Evolutionary conservation across 345 rosid genomes (phyloP).

Genomic region (Adansonia digitata): DNA sequence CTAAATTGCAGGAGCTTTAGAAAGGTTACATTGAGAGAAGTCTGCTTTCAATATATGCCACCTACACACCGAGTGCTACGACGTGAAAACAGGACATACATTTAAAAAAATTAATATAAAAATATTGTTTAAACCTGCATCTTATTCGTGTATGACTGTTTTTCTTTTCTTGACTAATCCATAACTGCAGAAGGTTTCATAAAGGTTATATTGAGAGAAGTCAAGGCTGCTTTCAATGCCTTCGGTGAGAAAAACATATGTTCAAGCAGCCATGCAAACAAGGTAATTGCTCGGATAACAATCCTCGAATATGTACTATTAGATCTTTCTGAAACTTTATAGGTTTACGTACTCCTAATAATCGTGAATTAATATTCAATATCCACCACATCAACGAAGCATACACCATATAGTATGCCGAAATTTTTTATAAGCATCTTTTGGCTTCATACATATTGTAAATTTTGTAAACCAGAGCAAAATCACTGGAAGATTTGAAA

Average conservation of each 20-base stretch:
- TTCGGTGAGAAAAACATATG: neutral
- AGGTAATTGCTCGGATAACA: neutral
- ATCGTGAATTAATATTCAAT: neutral
- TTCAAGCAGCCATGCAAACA: neutral
- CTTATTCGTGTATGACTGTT: too few relatives aligned
- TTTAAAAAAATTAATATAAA: neutral
- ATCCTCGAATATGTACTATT: neutral
- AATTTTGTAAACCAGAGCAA: neutral
- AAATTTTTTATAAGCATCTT: neutral
- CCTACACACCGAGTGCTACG: neutral
- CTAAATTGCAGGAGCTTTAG: neutral
- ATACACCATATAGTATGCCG: too few relatives aligned
- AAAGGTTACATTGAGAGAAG: neutral
- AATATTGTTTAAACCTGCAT: neutral
- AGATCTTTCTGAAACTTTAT: neutral
- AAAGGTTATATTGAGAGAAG: neutral
- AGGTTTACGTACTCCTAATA: neutral
- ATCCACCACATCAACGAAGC: neutral
- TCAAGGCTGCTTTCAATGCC: neutral
- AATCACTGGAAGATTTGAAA: constrained; percentile 39
- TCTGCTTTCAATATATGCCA: too few relatives aligned
- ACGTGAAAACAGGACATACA: neutral
- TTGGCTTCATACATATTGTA: neutral
- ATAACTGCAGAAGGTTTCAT: neutral
- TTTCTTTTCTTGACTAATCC: too few relatives aligned